phyloP scores from a whole-genome alignment of 148 eudicot genomes.

The Vaccinium macrocarpon region DNA sequence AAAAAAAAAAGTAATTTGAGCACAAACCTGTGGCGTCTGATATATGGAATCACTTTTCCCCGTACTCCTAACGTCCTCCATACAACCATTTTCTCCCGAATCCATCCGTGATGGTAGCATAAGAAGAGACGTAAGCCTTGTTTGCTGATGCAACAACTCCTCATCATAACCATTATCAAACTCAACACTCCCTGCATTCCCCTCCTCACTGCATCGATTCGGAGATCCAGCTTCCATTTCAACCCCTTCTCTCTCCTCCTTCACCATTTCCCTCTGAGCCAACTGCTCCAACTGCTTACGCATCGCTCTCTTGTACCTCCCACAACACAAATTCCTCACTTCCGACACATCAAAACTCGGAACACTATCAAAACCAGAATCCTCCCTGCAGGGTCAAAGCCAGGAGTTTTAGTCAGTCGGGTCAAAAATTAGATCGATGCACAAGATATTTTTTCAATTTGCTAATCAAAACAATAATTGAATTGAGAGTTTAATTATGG shows the following conservation, averaged over 20 bases:
- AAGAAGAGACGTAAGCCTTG: conserved; percentile 37
- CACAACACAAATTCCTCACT: conserved; percentile 12
- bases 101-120: conserved; percentile 23
- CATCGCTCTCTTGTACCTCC: conserved; percentile 37
- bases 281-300: conserved; percentile 51
- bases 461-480: background rate
- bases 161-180: background rate
- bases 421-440: background rate
- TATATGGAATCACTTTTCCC: background rate
- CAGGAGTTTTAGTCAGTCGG: background rate
- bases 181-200: background rate
- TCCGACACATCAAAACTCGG: conserved; percentile 33
- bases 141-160: conserved; percentile 19
- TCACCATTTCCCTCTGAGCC: conserved; percentile 16
- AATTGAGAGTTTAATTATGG: background rate
- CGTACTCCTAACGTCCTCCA: background rate
- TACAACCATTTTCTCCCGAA: conserved; percentile 5
- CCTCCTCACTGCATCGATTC: conserved; percentile 9
- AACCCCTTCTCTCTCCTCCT: conserved; percentile 15
- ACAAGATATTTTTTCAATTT: background rate
- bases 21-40: conserved; percentile 14
- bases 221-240: conserved; percentile 23
- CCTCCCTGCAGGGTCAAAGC: background rate
- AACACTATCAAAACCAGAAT: conserved; percentile 33
- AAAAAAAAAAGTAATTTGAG: background rate